These are phyloP conservation scores for Acidomyces sp. DNA, from an alignment of 495 filamentous ascomycete species.

Conservation along the genomic window DNA sequence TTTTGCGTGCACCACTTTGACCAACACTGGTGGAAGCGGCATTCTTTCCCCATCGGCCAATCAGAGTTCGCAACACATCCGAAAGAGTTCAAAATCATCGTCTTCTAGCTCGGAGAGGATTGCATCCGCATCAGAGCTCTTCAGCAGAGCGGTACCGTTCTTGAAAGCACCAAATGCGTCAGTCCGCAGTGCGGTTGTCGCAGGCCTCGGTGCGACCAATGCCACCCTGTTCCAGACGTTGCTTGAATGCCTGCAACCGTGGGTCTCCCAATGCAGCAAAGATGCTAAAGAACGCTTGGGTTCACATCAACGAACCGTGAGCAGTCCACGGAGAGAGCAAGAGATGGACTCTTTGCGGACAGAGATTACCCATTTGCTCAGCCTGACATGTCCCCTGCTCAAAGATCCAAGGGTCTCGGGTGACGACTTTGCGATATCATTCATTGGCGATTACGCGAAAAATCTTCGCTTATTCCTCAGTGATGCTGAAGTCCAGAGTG, in stretches of 20 bases:
- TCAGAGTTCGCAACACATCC: constrained; percentile 60
- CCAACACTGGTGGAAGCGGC: constrained; percentile 49
- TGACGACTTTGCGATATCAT: constrained; percentile 86
- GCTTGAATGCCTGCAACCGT: constrained; percentile 76
- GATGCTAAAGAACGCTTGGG: constrained; percentile 73
- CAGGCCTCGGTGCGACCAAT: constrained; percentile 87
- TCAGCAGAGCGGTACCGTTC: constrained; percentile 79
- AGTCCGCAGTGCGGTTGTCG: constrained; percentile 81
- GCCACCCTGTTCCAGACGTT: constrained; percentile 88
- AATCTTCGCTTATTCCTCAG: constrained; percentile 87
- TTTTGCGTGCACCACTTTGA: constrained; percentile 91
- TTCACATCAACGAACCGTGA: constrained; percentile 62
- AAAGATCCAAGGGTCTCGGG: constrained; percentile 64
- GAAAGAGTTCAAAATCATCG: constrained; percentile 68
- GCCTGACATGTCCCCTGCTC: constrained; percentile 83
- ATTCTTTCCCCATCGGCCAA: constrained; percentile 42
- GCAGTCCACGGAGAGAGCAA: constrained; percentile 59
- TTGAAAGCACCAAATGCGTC: constrained; percentile 60
- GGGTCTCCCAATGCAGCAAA: constrained; percentile 66
- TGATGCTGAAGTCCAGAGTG: constrained; percentile 85
- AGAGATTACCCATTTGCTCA: constrained; percentile 90
- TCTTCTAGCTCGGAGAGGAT: constrained; percentile 63
- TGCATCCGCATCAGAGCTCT: constrained; percentile 73
- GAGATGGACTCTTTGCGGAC: constrained; percentile 77
- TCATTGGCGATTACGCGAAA: constrained; percentile 79